Percentiles rank a stretch among this genome's conserved stretches.
phyloP scores from a whole-genome alignment of 2,329 filamentous ascomycete species.

The Fusarium sp. region DNA sequence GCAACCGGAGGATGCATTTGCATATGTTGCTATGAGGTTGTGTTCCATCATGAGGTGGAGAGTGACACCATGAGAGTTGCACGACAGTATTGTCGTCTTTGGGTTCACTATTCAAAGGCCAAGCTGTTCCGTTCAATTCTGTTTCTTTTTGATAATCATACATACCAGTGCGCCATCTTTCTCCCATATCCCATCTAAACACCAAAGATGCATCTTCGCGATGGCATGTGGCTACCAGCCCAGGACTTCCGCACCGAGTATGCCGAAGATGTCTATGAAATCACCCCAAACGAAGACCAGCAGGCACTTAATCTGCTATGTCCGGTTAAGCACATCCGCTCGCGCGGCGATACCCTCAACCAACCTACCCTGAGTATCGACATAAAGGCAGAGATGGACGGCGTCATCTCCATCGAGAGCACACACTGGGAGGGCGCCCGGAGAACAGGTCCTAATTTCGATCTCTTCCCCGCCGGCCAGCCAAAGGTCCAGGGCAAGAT shows the following conservation, averaged over 20 bases:
- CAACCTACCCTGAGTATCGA: slow-evolving; percentile 64
- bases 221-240: slow-evolving; percentile 72
- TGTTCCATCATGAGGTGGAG: slow-evolving; percentile 41
- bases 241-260: slow-evolving; percentile 73
- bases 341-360: slow-evolving; percentile 69
- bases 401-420: slow-evolving; percentile 57
- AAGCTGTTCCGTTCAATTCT: slow-evolving; percentile 14
- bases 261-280: slow-evolving; percentile 72
- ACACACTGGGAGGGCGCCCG: slow-evolving; percentile 57
- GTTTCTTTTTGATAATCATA: slow-evolving; percentile 1
- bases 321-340: slow-evolving; percentile 66
- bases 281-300: slow-evolving; percentile 59
- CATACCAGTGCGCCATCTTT: neutral
- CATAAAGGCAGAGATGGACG: slow-evolving; percentile 55
- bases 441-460: slow-evolving; percentile 56
- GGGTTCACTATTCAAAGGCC: slow-evolving; percentile 18
- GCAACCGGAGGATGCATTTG: slow-evolving; percentile 15
- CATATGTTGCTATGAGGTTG: neutral
- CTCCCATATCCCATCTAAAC: neutral
- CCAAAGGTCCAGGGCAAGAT: slow-evolving; percentile 49
- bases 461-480: slow-evolving; percentile 55
- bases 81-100: neutral
- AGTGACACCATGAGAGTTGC: slow-evolving; percentile 18
- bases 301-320: slow-evolving; percentile 67
- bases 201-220: slow-evolving; percentile 52